phyloP scores from a whole-genome alignment of 23 red algal genomes.

The Gracilaria domingensis region DNA sequence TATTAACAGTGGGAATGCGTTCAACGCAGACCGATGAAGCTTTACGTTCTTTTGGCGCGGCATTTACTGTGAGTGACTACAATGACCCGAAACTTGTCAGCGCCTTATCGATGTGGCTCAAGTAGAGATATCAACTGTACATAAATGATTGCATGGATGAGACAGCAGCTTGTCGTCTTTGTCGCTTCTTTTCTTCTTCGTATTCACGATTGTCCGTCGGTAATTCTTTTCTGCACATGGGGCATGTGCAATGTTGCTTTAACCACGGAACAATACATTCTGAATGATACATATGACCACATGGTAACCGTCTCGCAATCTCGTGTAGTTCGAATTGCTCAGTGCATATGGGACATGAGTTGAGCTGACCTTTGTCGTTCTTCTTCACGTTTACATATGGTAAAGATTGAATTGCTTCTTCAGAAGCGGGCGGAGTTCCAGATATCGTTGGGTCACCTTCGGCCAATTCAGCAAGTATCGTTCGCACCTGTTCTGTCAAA shows the following conservation, averaged over 20 bases:
- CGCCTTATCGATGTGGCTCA: conserved; percentile 42
- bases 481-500: conserved; percentile 15
- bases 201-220: conserved; percentile 59
- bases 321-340: conserved; percentile 43
- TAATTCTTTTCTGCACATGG: conserved; percentile 56
- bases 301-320: conserved; percentile 28
- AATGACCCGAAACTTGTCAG: conserved; percentile 43
- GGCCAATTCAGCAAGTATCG: neutral
- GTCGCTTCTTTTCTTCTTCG: conserved; percentile 40
- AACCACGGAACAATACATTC: conserved; percentile 68
- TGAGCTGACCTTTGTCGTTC: conserved; percentile 7
- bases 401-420: conserved; percentile 22
- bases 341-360: conserved; percentile 55
- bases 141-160: conserved; percentile 50
- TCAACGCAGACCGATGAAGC: conserved; percentile 63
- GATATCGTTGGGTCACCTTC: conserved; percentile 11
- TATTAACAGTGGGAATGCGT: conserved; percentile 66
- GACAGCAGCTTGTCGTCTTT: conserved; percentile 25
- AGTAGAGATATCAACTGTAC: conserved; percentile 52
- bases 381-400: conserved; percentile 36
- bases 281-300: conserved; percentile 49
- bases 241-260: conserved; percentile 53
- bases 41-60: conserved; percentile 48
- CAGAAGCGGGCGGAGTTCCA: conserved; percentile 51
- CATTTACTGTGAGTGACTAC: conserved; percentile 67